These are phyloP conservation scores for Neofusicoccum cordaticola DNA, from an alignment of 2,329 filamentous ascomycete species.

Conservation along the genomic window DNA sequence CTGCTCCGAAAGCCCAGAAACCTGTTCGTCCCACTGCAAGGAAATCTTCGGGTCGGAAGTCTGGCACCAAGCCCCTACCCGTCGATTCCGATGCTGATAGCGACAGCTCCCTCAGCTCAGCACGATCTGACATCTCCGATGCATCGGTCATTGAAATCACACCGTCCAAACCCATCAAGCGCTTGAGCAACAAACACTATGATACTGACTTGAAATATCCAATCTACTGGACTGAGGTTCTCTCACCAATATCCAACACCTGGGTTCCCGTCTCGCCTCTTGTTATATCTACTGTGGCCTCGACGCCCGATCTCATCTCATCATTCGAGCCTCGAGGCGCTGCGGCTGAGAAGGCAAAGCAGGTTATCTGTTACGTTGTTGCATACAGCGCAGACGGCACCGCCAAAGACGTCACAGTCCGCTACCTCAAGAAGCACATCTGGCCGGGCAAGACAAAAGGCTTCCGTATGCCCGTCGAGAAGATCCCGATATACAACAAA, in stretches of 20 bases:
- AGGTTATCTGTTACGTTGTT: slow-evolving; percentile 86
- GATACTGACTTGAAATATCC: slow-evolving; percentile 79
- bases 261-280: slow-evolving; percentile 74
- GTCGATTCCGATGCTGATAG: slow-evolving; percentile 52
- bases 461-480: slow-evolving; percentile 72
- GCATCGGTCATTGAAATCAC: slow-evolving; percentile 59
- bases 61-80: slow-evolving; percentile 34
- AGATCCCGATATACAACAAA: slow-evolving; percentile 73
- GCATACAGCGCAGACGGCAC: slow-evolving; percentile 80
- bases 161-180: slow-evolving; percentile 42
- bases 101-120: slow-evolving; percentile 40
- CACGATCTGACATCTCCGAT: slow-evolving; percentile 43
- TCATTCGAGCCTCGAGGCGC: slow-evolving; percentile 80
- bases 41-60: slow-evolving; percentile 25
- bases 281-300: slow-evolving; percentile 42
- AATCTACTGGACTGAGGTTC: slow-evolving; percentile 88
- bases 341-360: slow-evolving; percentile 80
- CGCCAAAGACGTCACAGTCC: slow-evolving; percentile 89
- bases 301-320: slow-evolving; percentile 57
- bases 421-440: slow-evolving; percentile 78
- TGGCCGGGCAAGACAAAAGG: slow-evolving; percentile 91
- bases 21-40: neutral
- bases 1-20: neutral
- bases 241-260: slow-evolving; percentile 76
- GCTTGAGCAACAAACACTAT: slow-evolving; percentile 48